These are phyloP conservation scores for Yamadazyma endophytica DNA, from an alignment of 805 yeast genomes.

Conservation along the genomic window DNA sequence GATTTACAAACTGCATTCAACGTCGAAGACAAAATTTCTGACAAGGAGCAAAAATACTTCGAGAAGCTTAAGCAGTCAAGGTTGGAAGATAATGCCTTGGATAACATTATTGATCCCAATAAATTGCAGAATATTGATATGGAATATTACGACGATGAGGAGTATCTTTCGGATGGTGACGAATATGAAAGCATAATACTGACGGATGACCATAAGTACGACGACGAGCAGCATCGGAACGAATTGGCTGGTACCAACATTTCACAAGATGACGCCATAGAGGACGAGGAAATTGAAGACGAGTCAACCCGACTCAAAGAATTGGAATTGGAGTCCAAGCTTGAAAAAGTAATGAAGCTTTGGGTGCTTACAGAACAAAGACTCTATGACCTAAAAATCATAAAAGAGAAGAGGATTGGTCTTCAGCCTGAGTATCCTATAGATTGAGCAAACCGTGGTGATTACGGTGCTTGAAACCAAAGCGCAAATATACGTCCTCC, in stretches of 20 bases:
- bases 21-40: conserved; percentile 19
- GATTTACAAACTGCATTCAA: conserved; percentile 20
- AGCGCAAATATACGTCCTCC: too few relatives aligned
- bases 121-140: conserved; percentile 5
- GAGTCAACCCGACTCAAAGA: conserved; percentile 18
- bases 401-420: conserved; percentile 20
- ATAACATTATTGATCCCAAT: conserved; percentile 6
- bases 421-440: too few relatives aligned
- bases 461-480: too few relatives aligned
- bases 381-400: conserved; percentile 32
- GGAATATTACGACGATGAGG: conserved; percentile 1
- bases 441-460: conserved; percentile 7
- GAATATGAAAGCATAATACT: neutral
- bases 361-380: conserved; percentile 65
- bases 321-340: conserved; percentile 31
- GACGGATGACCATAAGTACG: conserved; percentile 1
- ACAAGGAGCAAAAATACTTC: conserved; percentile 10
- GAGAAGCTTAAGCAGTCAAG: conserved; percentile 8
- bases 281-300: conserved; percentile 15
- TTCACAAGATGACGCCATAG: neutral
- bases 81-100: conserved; percentile 5
- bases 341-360: conserved; percentile 53
- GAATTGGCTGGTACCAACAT: conserved; percentile 12
- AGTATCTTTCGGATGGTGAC: conserved; percentile 1
- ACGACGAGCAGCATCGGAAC: conserved; percentile 5